phyloP scores from a whole-genome alignment of 2,329 filamentous ascomycete species.

The Pseudogymnoascus sp. region DNA sequence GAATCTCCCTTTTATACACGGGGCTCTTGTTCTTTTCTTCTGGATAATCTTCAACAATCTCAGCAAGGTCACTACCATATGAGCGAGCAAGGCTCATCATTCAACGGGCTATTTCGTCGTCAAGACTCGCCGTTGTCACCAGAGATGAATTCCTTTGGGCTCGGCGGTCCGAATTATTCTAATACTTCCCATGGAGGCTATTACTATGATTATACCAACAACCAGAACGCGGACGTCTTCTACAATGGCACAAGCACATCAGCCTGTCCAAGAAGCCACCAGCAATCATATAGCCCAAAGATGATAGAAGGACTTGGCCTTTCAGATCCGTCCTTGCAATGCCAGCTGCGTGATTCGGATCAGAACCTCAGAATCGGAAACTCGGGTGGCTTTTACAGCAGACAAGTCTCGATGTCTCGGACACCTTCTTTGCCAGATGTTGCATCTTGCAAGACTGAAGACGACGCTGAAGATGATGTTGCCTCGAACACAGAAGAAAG shows the following conservation, averaged over 20 bases:
- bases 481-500: conserved; percentile 24
- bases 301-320: neutral
- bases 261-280: neutral
- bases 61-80: neutral
- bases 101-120: neutral
- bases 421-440: conserved; percentile 14
- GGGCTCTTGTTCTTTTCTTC: conserved; percentile 1
- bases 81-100: neutral
- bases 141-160: conserved; percentile 1
- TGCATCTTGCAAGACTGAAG: conserved; percentile 20
- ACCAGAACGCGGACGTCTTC: neutral
- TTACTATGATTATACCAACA: neutral
- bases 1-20: conserved; percentile 5
- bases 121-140: neutral
- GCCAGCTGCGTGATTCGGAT: neutral
- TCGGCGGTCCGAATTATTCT: neutral
- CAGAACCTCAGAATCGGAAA: neutral
- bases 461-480: conserved; percentile 24
- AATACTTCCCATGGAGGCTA: neutral
- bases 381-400: conserved; percentile 1
- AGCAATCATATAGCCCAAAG: conserved; percentile 6
- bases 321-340: conserved; percentile 2
- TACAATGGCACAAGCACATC: neutral
- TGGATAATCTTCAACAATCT: neutral
- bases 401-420: conserved; percentile 10